Conservation (phyloP, 768 basidiomycete genomes). For the Xerocomellus dryophilus region DNA sequence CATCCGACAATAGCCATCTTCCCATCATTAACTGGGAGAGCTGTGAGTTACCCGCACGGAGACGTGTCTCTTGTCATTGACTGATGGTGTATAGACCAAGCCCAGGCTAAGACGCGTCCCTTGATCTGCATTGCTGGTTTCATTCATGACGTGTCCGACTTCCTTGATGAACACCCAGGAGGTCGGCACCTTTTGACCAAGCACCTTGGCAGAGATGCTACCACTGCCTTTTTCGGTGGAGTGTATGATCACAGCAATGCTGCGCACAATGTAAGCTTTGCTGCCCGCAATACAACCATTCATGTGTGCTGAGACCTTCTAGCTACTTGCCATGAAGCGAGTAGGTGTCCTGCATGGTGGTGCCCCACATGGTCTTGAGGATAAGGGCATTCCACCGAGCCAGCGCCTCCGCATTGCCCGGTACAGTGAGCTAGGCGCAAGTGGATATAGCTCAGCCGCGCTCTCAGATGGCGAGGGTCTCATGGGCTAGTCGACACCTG, state of each 20-base stretch:
- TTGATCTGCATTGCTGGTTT: conserved; percentile 86
- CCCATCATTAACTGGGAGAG: conserved; percentile 85
- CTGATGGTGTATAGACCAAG: conserved; percentile 51
- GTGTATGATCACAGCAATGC: conserved; percentile 89
- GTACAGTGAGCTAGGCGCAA: conserved; percentile 51
- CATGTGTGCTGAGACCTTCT: conserved; percentile 2
- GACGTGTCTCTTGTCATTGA: background rate
- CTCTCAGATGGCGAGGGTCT: conserved; percentile 58
- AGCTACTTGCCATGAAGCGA: conserved; percentile 48
- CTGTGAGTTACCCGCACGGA: conserved; percentile 46
- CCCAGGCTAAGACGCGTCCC: conserved; percentile 75
- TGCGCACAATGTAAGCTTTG: conserved; percentile 67
- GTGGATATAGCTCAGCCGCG: conserved; percentile 54
- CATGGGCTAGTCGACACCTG: conserved; percentile 29
- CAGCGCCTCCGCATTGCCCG: conserved; percentile 68
- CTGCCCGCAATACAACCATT: background rate
- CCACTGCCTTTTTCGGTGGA: conserved; percentile 92
- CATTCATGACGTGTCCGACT: conserved; percentile 84
- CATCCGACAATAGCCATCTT: conserved; percentile 67
- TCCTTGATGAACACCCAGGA: conserved; percentile 90
- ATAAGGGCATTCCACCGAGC: conserved; percentile 66
- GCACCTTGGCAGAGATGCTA: conserved; percentile 87
- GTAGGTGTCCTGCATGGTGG: conserved; percentile 55
- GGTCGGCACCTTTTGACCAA: conserved; percentile 81
- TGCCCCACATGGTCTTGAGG: conserved; percentile 52